These are phyloP conservation scores for Hericium erinaceus DNA, from an alignment of 768 basidiomycete genomes.

Conservation along the genomic window DNA sequence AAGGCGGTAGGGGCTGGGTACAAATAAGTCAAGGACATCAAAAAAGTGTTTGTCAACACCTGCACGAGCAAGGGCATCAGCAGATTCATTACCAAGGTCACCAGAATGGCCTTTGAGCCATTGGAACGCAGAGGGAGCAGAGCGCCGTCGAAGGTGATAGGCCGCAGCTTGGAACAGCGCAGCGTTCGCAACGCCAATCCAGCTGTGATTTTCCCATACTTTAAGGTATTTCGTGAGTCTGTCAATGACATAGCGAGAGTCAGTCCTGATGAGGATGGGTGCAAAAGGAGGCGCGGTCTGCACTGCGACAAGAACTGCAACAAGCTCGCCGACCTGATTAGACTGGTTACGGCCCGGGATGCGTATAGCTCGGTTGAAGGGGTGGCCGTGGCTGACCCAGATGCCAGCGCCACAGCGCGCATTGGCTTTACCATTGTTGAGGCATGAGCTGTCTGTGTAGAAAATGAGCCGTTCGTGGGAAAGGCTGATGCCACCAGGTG, in stretches of 20 bases:
- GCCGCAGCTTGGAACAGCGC: neutral
- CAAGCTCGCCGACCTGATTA: constrained; percentile 9
- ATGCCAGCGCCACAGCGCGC: constrained; percentile 14
- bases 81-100: constrained; percentile 4
- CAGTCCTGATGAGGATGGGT: constrained; percentile 11
- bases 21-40: neutral
- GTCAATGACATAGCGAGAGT: constrained; percentile 19
- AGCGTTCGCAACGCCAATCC: constrained; percentile 1
- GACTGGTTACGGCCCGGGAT: neutral
- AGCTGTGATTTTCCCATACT: constrained; percentile 2
- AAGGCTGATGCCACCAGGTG: neutral
- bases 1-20: neutral
- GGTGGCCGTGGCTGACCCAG: neutral
- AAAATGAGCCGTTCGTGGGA: neutral
- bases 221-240: constrained; percentile 13
- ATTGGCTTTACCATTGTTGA: constrained; percentile 11
- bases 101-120: constrained; percentile 14
- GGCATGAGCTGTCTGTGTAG: constrained; percentile 22
- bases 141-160: neutral
- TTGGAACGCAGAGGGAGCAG: neutral
- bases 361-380: neutral
- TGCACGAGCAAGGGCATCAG: neutral
- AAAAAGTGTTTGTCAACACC: neutral
- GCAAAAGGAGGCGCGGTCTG: neutral
- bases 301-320: constrained; percentile 3